These are phyloP conservation scores for Phoma herbarum DNA, from an alignment of 2,329 filamentous ascomycete genomes.

Conservation along the genomic window DNA sequence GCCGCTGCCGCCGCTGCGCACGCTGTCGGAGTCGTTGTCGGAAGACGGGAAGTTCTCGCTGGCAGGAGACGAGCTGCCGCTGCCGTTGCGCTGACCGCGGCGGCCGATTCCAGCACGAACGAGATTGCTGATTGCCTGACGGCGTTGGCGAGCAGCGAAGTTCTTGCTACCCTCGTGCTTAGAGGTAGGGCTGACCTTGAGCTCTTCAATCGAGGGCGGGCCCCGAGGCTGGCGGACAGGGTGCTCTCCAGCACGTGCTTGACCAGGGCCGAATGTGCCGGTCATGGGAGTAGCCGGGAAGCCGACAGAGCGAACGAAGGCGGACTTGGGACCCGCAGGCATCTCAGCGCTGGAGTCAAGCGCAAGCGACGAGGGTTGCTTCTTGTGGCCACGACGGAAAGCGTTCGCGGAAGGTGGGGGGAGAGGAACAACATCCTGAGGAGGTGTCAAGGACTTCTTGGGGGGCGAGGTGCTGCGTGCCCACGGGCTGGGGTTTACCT, in stretches of 20 bases:
- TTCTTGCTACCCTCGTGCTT: slow-evolving; percentile 97
- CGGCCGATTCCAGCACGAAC: slow-evolving; percentile 89
- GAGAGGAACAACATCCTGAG: slow-evolving; percentile 74
- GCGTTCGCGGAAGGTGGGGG: slow-evolving; percentile 89
- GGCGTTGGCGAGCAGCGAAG: slow-evolving; percentile 90
- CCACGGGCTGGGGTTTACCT: slow-evolving; percentile 61
- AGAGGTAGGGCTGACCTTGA: slow-evolving; percentile 86
- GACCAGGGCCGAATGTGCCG: slow-evolving; percentile 90
- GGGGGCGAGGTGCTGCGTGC: slow-evolving; percentile 71
- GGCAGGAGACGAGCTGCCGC: slow-evolving; percentile 85
- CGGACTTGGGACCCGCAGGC: slow-evolving; percentile 75
- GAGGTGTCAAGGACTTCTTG: slow-evolving; percentile 71
- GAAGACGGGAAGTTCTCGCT: slow-evolving; percentile 81
- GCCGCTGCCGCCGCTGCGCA: slow-evolving; percentile 73
- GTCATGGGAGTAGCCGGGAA: slow-evolving; percentile 83
- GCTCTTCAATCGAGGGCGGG: slow-evolving; percentile 89
- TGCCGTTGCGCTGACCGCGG: slow-evolving; percentile 73
- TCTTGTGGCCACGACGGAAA: slow-evolving; percentile 94
- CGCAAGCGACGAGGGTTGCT: slow-evolving; percentile 75
- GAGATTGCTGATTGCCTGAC: slow-evolving; percentile 89
- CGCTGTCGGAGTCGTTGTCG: slow-evolving; percentile 66
- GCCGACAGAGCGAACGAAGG: slow-evolving; percentile 61
- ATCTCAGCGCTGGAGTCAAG: slow-evolving; percentile 65
- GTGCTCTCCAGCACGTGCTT: slow-evolving; percentile 92
- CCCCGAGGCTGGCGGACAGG: slow-evolving; percentile 92